A percentile compares a stretch with the other conserved stretches of the same genome.
phyloP scores from a whole-genome alignment of 371 early-diverging fungal genomes.

The Actinomucor elegans region DNA sequence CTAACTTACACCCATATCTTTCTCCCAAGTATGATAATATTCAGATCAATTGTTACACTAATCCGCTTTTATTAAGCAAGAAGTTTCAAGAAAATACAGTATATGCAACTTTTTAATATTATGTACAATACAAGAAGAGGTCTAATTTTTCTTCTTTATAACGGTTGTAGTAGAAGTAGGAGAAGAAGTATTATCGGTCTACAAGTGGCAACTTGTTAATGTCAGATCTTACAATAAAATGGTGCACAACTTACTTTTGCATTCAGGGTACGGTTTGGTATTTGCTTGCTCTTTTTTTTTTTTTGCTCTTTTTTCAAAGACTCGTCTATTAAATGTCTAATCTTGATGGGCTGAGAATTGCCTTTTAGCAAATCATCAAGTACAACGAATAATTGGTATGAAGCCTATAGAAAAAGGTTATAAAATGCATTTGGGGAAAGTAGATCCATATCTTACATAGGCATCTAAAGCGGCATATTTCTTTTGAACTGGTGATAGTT shows the following conservation, averaged over 20 bases:
- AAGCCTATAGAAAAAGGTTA: conserved; percentile 6
- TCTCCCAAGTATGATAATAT: no score
- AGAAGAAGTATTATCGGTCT: not conserved
- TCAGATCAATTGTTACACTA: no score
- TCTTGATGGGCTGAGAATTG: not conserved
- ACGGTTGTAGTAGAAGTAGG: conserved; percentile 4
- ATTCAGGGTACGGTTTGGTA: not conserved
- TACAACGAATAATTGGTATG: conserved; percentile 12
- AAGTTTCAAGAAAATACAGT: no score
- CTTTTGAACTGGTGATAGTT: conserved; percentile 33
- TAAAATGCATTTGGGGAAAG: not conserved
- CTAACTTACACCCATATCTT: no score
- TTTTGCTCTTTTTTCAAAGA: not conserved
- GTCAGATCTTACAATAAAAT: not conserved
- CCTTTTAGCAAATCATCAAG: not conserved
- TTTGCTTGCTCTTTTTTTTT: not conserved
- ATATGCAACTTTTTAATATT: no score
- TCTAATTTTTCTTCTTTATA: not conserved
- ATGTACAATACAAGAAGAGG: not conserved
- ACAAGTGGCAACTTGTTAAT: not conserved
- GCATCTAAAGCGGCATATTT: conserved; percentile 64
- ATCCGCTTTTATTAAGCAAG: no score
- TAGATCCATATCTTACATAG: conserved; percentile 30
- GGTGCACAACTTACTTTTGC: not conserved
- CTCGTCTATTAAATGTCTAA: conserved; percentile 11